Evolutionary conservation across 2,329 filamentous ascomycete species (phyloP).

Genomic region (Botrytis cinerea): DNA sequence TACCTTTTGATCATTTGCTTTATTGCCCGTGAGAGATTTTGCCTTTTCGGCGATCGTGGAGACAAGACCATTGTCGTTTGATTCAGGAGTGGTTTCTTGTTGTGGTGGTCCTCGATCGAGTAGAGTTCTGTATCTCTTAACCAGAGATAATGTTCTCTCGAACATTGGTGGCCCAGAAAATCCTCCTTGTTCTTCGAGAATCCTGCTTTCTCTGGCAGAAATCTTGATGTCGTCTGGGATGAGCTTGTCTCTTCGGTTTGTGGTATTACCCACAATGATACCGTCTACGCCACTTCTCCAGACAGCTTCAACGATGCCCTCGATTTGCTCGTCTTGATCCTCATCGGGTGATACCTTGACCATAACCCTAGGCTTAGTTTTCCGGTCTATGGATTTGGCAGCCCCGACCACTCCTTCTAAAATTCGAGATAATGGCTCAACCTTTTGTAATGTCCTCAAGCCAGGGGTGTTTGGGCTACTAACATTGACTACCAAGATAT

Average conservation of each 20-base stretch:
- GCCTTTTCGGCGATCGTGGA: conserved; percentile 43
- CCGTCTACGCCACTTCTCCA: conserved; percentile 86
- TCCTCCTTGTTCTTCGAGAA: conserved; percentile 77
- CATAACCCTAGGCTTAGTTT: conserved; percentile 80
- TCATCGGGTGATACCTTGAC: conserved; percentile 98
- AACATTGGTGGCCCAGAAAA: conserved; percentile 92
- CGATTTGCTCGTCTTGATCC: conserved; percentile 79
- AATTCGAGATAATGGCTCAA: conserved; percentile 78
- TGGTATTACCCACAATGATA: conserved; percentile 96
- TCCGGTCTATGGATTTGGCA: conserved; percentile 67
- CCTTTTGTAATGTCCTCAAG: conserved; percentile 80
- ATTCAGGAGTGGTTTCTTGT: conserved; percentile 4
- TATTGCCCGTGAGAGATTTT: conserved; percentile 26
- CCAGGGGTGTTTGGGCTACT: conserved; percentile 96
- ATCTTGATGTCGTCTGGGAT: conserved; percentile 68
- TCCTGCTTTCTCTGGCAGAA: conserved; percentile 63
- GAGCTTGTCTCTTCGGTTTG: conserved; percentile 74
- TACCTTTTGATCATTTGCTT: conserved; percentile 58
- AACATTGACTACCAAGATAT: conserved; percentile 97
- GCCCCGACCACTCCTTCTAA: conserved; percentile 80
- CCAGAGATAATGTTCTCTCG: conserved; percentile 73
- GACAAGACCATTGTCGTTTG: conserved; percentile 41
- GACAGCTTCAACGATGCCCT: conserved; percentile 85
- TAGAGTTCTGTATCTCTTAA: conserved; percentile 73
- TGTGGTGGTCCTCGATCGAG: conserved; percentile 55